A percentile compares a stretch with the other conserved stretches of the same genome.
Conservation (phyloP, 2,329 filamentous ascomycete species). For the Graphiopsis chlorocephala region DNA sequence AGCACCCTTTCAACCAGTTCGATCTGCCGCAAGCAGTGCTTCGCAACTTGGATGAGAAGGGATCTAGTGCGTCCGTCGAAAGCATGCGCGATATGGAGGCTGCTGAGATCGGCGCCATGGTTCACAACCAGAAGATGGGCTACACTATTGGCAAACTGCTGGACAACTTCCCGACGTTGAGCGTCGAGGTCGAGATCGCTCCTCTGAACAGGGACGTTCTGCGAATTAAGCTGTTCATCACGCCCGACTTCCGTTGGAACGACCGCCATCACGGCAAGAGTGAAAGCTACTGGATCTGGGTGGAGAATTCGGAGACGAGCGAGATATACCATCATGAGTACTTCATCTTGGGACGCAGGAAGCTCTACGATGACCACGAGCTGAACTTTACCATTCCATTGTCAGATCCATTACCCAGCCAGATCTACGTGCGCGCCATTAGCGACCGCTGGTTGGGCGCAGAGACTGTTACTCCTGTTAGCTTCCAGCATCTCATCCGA, state of each 20-base stretch:
- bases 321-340: slow-evolving; percentile 98
- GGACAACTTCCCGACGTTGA: slow-evolving; percentile 87
- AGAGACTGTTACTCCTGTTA: slow-evolving; percentile 91
- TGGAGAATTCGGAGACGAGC: slow-evolving; percentile 95
- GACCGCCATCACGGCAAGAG: slow-evolving; percentile 90
- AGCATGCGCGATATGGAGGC: slow-evolving; percentile 88
- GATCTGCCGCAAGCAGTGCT: slow-evolving; percentile 82
- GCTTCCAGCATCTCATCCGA: slow-evolving; percentile 95
- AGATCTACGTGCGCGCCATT: slow-evolving; percentile 92
- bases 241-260: slow-evolving; percentile 91
- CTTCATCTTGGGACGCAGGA: slow-evolving; percentile 86
- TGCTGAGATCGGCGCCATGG: slow-evolving; percentile 82
- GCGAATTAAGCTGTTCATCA: slow-evolving; percentile 81
- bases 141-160: slow-evolving; percentile 76
- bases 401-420: slow-evolving; percentile 85
- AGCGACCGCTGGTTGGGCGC: slow-evolving; percentile 96
- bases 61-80: slow-evolving; percentile 71
- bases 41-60: slow-evolving; percentile 79
- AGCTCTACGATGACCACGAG: slow-evolving; percentile 94
- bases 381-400: slow-evolving; percentile 96
- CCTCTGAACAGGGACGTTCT: slow-evolving; percentile 92
- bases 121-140: slow-evolving; percentile 88
- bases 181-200: slow-evolving; percentile 89
- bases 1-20: slow-evolving; percentile 94
- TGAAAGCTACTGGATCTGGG: slow-evolving; percentile 98